Conservation (phyloP, 2,329 filamentous ascomycete genomes). For the Talaromyces piceae region DNA sequence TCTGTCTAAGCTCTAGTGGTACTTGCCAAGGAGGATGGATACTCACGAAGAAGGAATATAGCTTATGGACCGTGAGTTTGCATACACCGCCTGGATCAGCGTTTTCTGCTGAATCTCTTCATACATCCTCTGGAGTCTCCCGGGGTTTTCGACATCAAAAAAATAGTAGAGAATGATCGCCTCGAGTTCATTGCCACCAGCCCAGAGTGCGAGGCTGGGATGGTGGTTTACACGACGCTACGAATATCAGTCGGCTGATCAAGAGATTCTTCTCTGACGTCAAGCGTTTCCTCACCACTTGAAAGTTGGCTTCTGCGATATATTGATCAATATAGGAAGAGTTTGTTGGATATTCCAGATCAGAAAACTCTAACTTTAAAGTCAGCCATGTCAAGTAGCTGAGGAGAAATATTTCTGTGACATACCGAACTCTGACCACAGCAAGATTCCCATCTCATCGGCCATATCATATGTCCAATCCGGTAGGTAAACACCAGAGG, state of each 20-base stretch:
- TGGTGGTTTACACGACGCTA: constrained; percentile 56
- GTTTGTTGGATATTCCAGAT: constrained; percentile 1
- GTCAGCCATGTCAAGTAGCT: background rate
- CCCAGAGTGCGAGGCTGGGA: constrained; percentile 49
- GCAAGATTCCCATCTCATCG: constrained; percentile 52
- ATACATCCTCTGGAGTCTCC: constrained; percentile 39
- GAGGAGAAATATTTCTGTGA: background rate
- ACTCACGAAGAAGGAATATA: constrained; percentile 50
- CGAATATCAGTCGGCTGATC: constrained; percentile 50
- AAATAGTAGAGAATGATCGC: constrained; percentile 40
- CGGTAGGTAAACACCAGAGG: constrained; percentile 52
- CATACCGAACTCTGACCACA: constrained; percentile 53
- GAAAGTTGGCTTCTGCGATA: constrained; percentile 55
- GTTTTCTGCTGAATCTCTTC: constrained; percentile 36
- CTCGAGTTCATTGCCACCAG: constrained; percentile 55
- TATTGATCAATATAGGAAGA: constrained; percentile 20
- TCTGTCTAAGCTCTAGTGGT: constrained; percentile 60
- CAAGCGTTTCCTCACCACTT: constrained; percentile 43
- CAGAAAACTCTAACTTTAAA: background rate
- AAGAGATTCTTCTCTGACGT: constrained; percentile 44
- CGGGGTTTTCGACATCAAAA: constrained; percentile 24
- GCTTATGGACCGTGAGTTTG: constrained; percentile 52
- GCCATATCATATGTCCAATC: constrained; percentile 58
- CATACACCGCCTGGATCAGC: constrained; percentile 50
- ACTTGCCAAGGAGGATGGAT: constrained; percentile 53